A percentile compares a stretch with the other conserved stretches of the same genome.
Evolutionary conservation across 345 rosid species (phyloP).

Genomic region (Lenwebbia sp.): DNA sequence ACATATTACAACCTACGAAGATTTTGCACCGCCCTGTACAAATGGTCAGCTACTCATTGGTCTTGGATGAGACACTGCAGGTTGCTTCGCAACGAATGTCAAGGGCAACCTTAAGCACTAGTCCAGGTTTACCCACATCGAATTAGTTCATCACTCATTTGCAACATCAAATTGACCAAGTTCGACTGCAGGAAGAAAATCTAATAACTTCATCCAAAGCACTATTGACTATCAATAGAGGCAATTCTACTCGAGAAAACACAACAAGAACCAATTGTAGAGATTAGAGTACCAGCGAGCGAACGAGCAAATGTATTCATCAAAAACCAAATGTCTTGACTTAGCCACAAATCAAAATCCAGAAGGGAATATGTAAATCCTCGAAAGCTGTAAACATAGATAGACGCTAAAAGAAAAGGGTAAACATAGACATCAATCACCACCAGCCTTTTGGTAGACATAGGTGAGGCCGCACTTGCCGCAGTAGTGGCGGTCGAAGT

Average conservation of each 20-base stretch:
- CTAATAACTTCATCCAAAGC: neutral
- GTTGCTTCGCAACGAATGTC: neutral
- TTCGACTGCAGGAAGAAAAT: neutral
- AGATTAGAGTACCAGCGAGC: neutral
- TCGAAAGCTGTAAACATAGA: neutral
- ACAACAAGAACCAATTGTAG: neutral
- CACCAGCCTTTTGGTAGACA: constrained; percentile 45
- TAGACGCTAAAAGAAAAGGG: neutral
- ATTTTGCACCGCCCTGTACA: neutral
- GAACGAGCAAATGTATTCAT: neutral
- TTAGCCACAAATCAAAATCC: neutral
- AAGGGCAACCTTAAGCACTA: neutral
- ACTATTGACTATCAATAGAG: neutral
- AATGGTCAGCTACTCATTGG: neutral
- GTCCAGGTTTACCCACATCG: neutral
- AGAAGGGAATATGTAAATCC: neutral
- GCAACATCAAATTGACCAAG: neutral
- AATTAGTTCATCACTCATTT: neutral
- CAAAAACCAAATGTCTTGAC: neutral
- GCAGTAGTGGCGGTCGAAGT: constrained; percentile 58
- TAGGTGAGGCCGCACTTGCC: constrained; percentile 61
- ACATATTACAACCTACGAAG: neutral
- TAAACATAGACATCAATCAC: constrained; percentile 19
- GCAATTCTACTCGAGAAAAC: neutral
- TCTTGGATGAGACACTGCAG: neutral